Percentiles rank a stretch among this genome's conserved stretches.
phyloP scores from a whole-genome alignment of 345 rosid genomes.

The Aquilaria malaccensis region DNA sequence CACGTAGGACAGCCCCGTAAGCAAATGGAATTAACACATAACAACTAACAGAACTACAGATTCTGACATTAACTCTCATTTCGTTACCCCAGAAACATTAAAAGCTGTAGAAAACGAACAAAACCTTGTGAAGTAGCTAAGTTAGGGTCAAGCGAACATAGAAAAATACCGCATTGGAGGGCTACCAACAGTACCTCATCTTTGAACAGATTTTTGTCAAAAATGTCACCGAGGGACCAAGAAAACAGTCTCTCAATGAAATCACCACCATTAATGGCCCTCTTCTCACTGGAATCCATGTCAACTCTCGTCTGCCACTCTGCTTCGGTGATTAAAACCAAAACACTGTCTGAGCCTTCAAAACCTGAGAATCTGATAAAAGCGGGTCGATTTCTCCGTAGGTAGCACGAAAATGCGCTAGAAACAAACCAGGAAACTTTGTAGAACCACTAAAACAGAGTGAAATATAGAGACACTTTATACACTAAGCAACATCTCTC shows the following conservation, averaged over 20 bases:
- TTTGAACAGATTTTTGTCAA: constrained; percentile 21
- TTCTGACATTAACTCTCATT: too few species aligned
- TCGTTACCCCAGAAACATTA: too few species aligned
- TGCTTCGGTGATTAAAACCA: neutral
- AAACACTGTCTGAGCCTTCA: neutral
- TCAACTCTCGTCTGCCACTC: neutral
- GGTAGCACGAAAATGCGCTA: neutral
- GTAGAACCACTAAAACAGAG: constrained; percentile 1
- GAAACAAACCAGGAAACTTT: neutral
- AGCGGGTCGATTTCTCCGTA: neutral
- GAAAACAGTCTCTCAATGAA: constrained; percentile 16
- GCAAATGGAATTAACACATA: too few species aligned
- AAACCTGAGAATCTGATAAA: neutral
- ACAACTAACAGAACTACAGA: too few species aligned
- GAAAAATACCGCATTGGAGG: too few species aligned
- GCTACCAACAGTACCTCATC: constrained; percentile 15
- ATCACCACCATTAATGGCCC: neutral
- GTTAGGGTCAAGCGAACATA: too few species aligned
- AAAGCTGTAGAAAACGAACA: too few species aligned
- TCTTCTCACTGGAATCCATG: constrained; percentile 2
- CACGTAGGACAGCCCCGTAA: too few species aligned
- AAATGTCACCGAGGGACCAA: constrained; percentile 35
- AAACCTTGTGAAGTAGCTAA: too few species aligned
- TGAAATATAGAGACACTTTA: neutral
- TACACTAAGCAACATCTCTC: too few species aligned